phyloP scores from a whole-genome alignment of 2,329 filamentous ascomycete species.

The Aciculosporium take region DNA sequence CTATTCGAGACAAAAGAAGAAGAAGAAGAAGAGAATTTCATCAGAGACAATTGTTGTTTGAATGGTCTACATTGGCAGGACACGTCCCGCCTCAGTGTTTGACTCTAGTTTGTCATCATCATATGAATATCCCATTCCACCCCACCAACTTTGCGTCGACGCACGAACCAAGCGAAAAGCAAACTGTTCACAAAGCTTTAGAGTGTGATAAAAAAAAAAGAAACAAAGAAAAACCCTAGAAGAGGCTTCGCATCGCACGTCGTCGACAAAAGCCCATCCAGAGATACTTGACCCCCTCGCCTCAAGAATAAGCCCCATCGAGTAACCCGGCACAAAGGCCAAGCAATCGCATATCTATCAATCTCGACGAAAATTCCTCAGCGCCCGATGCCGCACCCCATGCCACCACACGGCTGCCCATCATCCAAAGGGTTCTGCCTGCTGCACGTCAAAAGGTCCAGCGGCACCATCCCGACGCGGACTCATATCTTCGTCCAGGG shows the following conservation, averaged over 20 bases:
- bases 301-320: slow-evolving; percentile 99
- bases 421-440: slow-evolving; percentile 20
- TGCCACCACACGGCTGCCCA: slow-evolving; percentile 35
- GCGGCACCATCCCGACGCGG: slow-evolving; percentile 27
- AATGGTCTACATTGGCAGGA: slow-evolving; percentile 18
- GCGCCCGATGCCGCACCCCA: slow-evolving; percentile 30
- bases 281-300: slow-evolving; percentile 60
- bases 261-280: slow-evolving; percentile 5
- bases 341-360: slow-evolving; percentile 98
- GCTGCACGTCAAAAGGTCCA: slow-evolving; percentile 5
- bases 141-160: slow-evolving; percentile 11
- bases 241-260: slow-evolving; percentile 9
- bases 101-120: slow-evolving; percentile 91
- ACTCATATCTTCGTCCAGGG: slow-evolving; percentile 83
- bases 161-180: slow-evolving; percentile 14
- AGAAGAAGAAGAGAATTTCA: background rate
- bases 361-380: slow-evolving; percentile 73
- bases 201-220: slow-evolving; percentile 19
- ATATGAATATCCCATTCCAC: slow-evolving; percentile 63
- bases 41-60: slow-evolving; percentile 19
- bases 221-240: background rate
- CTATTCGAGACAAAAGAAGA: too few species aligned
- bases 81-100: slow-evolving; percentile 66
- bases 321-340: slow-evolving; percentile 56
- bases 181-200: slow-evolving; percentile 29